phyloP scores from a whole-genome alignment of 2,329 filamentous ascomycete genomes.

The Colletotrichum camelliae region DNA sequence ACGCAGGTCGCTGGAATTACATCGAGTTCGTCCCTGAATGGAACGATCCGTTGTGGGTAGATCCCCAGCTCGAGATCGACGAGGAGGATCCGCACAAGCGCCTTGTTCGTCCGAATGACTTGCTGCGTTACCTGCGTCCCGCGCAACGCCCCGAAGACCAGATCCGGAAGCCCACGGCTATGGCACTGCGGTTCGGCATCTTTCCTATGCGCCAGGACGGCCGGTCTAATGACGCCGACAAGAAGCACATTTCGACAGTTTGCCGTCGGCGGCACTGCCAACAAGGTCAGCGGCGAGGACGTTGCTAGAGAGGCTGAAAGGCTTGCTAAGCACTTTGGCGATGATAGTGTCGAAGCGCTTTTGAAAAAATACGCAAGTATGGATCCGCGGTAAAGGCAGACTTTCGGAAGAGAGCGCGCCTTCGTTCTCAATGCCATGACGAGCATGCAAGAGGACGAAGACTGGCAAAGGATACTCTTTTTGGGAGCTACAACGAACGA shows the following conservation, averaged over 20 bases:
- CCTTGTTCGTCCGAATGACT: neutral
- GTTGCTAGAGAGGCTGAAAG: neutral
- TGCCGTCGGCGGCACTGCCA: neutral
- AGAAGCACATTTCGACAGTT: constrained; percentile 25
- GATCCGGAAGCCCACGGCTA: constrained; percentile 27
- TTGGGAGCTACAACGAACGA: constrained; percentile 36
- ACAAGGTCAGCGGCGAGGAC: neutral
- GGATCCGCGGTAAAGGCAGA: constrained; percentile 9
- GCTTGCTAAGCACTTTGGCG: neutral
- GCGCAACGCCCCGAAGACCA: constrained; percentile 25
- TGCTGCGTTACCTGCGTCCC: neutral
- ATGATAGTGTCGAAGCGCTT: constrained; percentile 24
- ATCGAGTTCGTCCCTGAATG: constrained; percentile 28
- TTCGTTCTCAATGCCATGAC: neutral
- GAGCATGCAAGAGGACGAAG: constrained; percentile 30
- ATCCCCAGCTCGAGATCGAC: constrained; percentile 4
- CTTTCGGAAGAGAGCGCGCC: neutral
- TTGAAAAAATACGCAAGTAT: constrained; percentile 25
- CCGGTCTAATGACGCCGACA: constrained; percentile 35
- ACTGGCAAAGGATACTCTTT: constrained; percentile 34
- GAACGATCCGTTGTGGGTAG: constrained; percentile 31
- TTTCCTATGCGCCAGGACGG: constrained; percentile 32
- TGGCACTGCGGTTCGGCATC: constrained; percentile 33
- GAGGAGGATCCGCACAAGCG: neutral
- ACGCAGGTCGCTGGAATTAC: neutral